Conservation (phyloP, 2,329 filamentous ascomycete species). For the Rhexocercosporidium sp. region DNA sequence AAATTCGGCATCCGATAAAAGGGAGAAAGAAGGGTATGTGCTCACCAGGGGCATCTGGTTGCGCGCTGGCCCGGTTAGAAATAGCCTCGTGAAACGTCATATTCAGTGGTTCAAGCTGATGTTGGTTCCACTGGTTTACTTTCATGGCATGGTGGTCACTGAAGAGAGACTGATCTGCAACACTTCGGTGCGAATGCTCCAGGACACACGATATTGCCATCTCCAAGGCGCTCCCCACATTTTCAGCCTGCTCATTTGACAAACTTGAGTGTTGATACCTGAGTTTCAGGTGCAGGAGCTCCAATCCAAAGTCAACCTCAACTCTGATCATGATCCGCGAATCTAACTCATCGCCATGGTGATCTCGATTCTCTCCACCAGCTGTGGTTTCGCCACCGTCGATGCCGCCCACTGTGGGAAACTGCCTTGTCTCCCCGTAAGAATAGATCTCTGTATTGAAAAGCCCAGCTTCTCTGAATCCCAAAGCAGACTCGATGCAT, state of each 20-base stretch:
- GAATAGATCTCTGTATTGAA: constrained; percentile 4
- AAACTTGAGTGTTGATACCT: background rate
- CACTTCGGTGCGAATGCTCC: background rate
- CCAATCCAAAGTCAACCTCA: background rate
- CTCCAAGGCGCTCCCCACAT: constrained; percentile 6
- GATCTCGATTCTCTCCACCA: background rate
- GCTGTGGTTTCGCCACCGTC: no score
- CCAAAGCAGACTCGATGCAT: background rate
- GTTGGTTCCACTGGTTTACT: constrained; percentile 5
- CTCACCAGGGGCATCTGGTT: background rate
- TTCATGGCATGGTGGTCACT: background rate
- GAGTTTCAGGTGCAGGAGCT: background rate
- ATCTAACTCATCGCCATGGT: background rate
- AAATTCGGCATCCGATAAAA: background rate
- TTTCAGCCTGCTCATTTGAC: constrained; percentile 4
- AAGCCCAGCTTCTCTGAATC: background rate
- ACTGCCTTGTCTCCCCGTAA: background rate
- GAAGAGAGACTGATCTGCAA: constrained; percentile 8
- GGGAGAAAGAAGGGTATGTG: background rate
- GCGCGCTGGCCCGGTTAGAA: background rate
- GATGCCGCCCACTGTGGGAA: background rate
- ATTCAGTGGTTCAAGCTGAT: background rate
- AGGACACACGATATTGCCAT: constrained; percentile 4
- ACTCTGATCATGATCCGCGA: background rate
- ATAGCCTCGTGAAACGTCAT: constrained; percentile 2